Evolutionary conservation across 2,329 filamentous ascomycete species (phyloP), one percentile per base, ranked within the genome.

Genomic region (Cladosporium cucumerinum): DNA sequence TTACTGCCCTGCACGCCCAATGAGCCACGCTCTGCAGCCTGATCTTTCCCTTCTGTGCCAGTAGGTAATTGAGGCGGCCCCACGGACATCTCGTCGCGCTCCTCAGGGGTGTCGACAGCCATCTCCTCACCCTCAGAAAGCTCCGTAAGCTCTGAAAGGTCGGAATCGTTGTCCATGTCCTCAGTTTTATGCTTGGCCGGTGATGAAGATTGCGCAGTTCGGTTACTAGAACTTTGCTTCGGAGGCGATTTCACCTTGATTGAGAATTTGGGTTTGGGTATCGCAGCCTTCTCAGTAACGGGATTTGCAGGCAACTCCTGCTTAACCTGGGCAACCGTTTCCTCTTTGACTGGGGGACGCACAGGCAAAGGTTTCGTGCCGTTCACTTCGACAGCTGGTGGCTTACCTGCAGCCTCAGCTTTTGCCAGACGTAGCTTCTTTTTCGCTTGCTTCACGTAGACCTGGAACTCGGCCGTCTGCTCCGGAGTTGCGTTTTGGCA

Each of bases 361-460:
- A 68, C 64, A 71, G 72, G 46, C 69, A 69, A 64, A 71, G 71
- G 65, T 65, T 70, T 63, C 36, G 66, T 64, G 65, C 67, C 69
- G 67, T 69, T 71, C 25, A 36, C 32, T 72, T 69, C 64, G 71
- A 76, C 63, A 74, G 74, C 65, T 68, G 72, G 79, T 54, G 34
- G 64, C 52, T 71, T 60, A 11, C 49, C 57, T n/a, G 25, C 52
- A 52, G 30, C 36, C 48, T 65, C 52, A 25, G n/a, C 26, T 30
- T 30, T 58, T 4, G 55, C 55, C 23, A 23, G 28, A 26, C 54
- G 54, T 58, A 79, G 70, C 54, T 73, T 72, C 69, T 78, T 80
- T 71, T 81, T 81, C 36, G 78, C 77, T n/a, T 68, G 69, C 52
- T 76, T 78, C 66, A 83, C 78, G 61, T 77, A 78, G n/a, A 65